Percentiles rank a stretch among this genome's conserved stretches.
Conservation (phyloP, 169 alveolate genomes). For the Sarcocystis neurona region DNA sequence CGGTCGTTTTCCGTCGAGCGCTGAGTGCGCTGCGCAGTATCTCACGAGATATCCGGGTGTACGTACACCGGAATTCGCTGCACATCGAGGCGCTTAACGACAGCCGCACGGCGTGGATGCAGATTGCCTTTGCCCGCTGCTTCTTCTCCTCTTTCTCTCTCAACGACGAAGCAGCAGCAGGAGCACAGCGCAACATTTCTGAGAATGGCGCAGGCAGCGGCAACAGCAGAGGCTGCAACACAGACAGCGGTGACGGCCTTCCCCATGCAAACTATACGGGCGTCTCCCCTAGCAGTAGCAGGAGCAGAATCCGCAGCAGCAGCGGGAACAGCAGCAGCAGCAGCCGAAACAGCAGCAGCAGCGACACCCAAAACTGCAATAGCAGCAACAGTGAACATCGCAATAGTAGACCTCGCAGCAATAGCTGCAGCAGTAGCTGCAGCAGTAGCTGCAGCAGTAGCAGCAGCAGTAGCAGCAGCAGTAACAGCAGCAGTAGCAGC, state of each 20-base stretch:
- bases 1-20: slow-evolving; percentile 13
- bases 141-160: slow-evolving; percentile 29
- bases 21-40: slow-evolving; percentile 12
- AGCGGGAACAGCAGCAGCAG: background rate
- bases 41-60: slow-evolving; percentile 17
- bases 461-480: no score
- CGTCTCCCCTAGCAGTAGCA: background rate
- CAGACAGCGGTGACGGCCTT: no score
- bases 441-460: no score
- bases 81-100: slow-evolving; percentile 28
- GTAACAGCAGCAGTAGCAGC: no score
- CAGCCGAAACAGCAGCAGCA: background rate
- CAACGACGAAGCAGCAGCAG: background rate
- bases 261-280: no score
- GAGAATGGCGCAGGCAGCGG: no score
- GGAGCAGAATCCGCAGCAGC: background rate
- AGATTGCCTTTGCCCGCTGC: slow-evolving; percentile 24
- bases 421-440: no score
- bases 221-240: no score
- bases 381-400: no score
- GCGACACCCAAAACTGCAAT: no score
- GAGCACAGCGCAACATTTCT: no score
- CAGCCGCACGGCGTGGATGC: slow-evolving; percentile 44
- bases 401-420: no score
- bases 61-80: slow-evolving; percentile 22